Percentiles rank a stretch among this genome's conserved stretches.
Evolutionary conservation across 2,329 filamentous ascomycete species (phyloP).

Genomic region (Alternaria brassicicola): DNA sequence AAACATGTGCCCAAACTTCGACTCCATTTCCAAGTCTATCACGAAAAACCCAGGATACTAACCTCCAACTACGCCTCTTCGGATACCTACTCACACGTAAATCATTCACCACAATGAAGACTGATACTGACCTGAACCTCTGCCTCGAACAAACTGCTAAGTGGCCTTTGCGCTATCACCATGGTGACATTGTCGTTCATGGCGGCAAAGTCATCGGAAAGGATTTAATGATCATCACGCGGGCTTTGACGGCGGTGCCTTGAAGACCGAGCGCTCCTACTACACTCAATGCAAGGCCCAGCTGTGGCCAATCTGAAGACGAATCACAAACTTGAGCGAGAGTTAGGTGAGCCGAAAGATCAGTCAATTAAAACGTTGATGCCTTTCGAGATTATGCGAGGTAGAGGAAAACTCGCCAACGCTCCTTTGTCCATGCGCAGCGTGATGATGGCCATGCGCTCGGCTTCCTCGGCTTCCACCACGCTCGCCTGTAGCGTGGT

Average conservation of each 20-base stretch:
- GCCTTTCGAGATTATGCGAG: conserved; percentile 48
- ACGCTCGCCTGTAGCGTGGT: conserved; percentile 51
- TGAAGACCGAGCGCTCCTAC: conserved; percentile 54
- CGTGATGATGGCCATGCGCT: conserved; percentile 63
- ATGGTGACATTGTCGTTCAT: conserved; percentile 59
- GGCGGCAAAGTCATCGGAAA: conserved; percentile 61
- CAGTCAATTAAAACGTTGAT: conserved; percentile 43
- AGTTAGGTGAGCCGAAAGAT: neutral
- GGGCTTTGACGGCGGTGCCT: conserved; percentile 57
- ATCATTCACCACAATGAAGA: conserved; percentile 47
- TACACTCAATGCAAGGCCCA: conserved; percentile 24
- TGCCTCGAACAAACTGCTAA: conserved; percentile 60
- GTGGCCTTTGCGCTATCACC: conserved; percentile 58
- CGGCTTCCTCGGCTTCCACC: conserved; percentile 55
- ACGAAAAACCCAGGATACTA: neutral
- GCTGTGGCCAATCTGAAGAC: no score
- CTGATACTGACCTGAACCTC: conserved; percentile 57
- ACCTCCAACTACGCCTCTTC: neutral
- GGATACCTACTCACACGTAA: neutral
- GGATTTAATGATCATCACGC: conserved; percentile 58
- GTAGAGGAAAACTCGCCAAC: conserved; percentile 50
- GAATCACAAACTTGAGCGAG: conserved; percentile 9
- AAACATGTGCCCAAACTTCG: neutral
- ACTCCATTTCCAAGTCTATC: no score
- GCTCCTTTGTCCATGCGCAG: conserved; percentile 59